Evolutionary conservation across 225 moss, liverwort and hornwort genomes (phyloP), one percentile per base, ranked within the genome.

Genomic region (Bryum argenteum): DNA sequence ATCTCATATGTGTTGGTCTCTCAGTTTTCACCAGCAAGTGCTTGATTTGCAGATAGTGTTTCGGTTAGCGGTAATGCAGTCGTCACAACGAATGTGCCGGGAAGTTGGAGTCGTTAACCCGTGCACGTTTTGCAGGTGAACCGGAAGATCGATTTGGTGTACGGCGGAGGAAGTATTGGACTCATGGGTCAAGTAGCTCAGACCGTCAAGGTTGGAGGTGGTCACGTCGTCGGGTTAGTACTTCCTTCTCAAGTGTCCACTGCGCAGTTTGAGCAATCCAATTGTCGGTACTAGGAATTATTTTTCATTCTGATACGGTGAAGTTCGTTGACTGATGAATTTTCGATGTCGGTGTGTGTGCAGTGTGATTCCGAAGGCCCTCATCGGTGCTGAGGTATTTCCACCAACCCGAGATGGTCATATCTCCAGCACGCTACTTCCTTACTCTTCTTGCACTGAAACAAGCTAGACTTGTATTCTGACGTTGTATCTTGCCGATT

Each of bases 181-280:
- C 83, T 94, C 1, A 97, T 92, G 94, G 97, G 97, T 16, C 90
- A 91, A 75, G 93, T 94, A 5, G 86, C 97, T 0, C 88, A 87
- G 13, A 94, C 89, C 13, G 94, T 97, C 2, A 75, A 94, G 45
- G 75, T 83, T 18, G 83, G 82, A 33, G 94, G 97, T 5, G 90
- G 97, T 61, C 90, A 92, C 33, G 97, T 97, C 20, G 85, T 94
- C 59, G 97, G 92, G 93, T 93, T 3, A 67, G 67, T 75, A 11
- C 8, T 12, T 19, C 8, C n/a, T 2, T 33, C 24, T 62, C n/a
- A n/a, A n/a, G n/a, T 12, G 0, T 20, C 18, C 15, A 9, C 1
- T 2, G 19, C 12, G n/a, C 18, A 5, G 1, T 0, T 1, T n/a
- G n/a, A n/a, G n/a, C n/a, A n/a, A 15, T 1, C 4, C 4, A 5